Conservation (phyloP, 2,329 filamentous ascomycete species). For the Aspergillus fructus region DNA sequence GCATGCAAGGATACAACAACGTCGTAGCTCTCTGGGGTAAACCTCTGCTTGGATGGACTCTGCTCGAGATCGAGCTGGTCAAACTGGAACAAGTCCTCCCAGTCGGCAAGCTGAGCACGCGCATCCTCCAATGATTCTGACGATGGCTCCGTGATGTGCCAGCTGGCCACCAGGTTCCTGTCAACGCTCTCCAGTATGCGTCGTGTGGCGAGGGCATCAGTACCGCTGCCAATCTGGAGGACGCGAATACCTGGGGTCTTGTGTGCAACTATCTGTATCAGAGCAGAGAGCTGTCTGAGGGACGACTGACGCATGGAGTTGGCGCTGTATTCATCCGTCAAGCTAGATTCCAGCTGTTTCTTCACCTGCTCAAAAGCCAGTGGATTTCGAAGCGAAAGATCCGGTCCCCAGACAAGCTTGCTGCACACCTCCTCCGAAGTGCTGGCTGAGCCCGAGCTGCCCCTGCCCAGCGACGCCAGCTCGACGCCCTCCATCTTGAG, state of each 20-base stretch:
- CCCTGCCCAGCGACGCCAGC: too few relatives aligned
- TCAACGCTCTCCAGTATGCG: not conserved
- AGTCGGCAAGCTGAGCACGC: too few relatives aligned
- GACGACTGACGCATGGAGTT: not conserved
- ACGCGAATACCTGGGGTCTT: constrained; percentile 17
- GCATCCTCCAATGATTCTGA: too few relatives aligned
- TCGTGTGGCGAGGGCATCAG: constrained; percentile 17
- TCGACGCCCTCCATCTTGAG: not conserved
- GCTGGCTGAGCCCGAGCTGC: too few relatives aligned
- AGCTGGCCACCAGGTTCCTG: not conserved
- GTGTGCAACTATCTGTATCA: not conserved
- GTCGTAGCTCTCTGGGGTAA: too few relatives aligned
- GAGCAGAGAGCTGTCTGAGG: constrained; percentile 8
- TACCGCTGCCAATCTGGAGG: constrained; percentile 37
- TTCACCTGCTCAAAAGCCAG: not conserved
- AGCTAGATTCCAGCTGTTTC: not conserved
- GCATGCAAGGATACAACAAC: too few relatives aligned
- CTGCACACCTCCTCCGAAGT: too few relatives aligned
- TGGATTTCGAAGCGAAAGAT: not conserved
- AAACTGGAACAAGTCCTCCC: too few relatives aligned
- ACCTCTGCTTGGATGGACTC: too few relatives aligned
- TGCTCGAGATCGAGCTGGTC: too few relatives aligned
- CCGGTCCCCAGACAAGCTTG: not conserved
- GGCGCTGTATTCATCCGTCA: not conserved
- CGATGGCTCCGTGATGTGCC: not conserved